Percentiles rank a stretch among this genome's conserved stretches.
phyloP scores from a whole-genome alignment of 1,284 basidiomycete species.

The Cutaneotrichosporon sp. region DNA sequence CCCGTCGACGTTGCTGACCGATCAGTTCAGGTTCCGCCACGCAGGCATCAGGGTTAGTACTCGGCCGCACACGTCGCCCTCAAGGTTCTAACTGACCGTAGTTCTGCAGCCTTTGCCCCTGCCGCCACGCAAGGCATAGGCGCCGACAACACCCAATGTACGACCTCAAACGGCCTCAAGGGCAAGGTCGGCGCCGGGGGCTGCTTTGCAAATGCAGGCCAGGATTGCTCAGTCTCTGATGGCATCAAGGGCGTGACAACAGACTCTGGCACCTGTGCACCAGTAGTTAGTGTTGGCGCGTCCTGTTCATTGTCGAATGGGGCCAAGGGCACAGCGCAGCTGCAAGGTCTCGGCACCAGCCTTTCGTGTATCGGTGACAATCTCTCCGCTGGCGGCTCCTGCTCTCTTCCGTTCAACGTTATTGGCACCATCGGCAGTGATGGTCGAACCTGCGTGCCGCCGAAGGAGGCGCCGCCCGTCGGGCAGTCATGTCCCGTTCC shows the following conservation, averaged over 20 bases:
- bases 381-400: background rate
- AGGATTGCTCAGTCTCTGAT: background rate
- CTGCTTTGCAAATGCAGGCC: background rate
- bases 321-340: background rate
- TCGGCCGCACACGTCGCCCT: background rate
- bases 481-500: background rate
- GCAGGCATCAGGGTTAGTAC: background rate
- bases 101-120: background rate
- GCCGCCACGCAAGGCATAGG: background rate
- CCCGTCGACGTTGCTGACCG: no score
- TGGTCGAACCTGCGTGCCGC: background rate
- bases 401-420: background rate
- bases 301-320: background rate
- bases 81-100: background rate
- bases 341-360: slow-evolving; percentile 3
- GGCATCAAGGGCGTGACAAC: background rate
- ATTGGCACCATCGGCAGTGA: background rate
- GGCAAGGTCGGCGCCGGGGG: background rate
- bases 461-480: background rate
- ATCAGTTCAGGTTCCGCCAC: background rate
- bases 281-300: background rate
- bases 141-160: background rate
- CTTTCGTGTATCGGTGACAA: background rate
- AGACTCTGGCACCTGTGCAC: background rate
- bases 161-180: background rate